phyloP scores from a whole-genome alignment of 108 stramenopile species.

The Chaetoceros muelleri region DNA sequence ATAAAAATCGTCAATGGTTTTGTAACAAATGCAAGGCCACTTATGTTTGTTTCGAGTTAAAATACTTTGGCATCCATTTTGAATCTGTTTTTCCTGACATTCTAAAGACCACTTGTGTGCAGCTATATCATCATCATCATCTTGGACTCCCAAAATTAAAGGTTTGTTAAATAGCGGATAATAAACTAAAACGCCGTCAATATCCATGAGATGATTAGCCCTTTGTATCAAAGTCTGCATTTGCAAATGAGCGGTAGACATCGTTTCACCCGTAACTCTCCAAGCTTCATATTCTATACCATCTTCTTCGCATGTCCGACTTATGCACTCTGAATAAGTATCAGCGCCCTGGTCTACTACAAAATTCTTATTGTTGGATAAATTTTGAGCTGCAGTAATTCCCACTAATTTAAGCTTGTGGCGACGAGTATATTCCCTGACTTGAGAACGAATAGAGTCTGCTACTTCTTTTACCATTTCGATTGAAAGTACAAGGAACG shows the following conservation, averaged over 20 bases:
- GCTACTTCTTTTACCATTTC: background rate
- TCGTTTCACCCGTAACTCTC: slow-evolving; percentile 22
- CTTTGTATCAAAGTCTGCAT: slow-evolving; percentile 40
- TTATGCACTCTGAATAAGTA: slow-evolving; percentile 80
- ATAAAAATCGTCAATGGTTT: slow-evolving; percentile 82
- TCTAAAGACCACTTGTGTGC: slow-evolving; percentile 1
- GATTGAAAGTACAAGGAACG: background rate
- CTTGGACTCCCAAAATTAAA: background rate
- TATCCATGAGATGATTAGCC: slow-evolving; percentile 48
- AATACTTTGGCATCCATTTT: background rate
- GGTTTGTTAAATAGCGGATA: slow-evolving; percentile 82
- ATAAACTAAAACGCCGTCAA: slow-evolving; percentile 90
- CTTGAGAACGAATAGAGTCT: background rate
- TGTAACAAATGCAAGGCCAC: slow-evolving; percentile 61
- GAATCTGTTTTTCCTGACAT: background rate
- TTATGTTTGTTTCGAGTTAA: slow-evolving; percentile 43
- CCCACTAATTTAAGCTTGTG: background rate
- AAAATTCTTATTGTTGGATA: slow-evolving; percentile 20
- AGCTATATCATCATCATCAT: too few relatives aligned
- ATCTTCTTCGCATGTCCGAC: slow-evolving; percentile 55
- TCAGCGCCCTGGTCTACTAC: slow-evolving; percentile 20
- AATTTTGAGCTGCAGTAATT: slow-evolving; percentile 26
- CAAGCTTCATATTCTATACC: slow-evolving; percentile 73
- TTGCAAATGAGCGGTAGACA: slow-evolving; percentile 19
- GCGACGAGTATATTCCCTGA: background rate